Evolutionary conservation across 352 stramenopile species (phyloP).

Genomic region (Phytophthora sojae): DNA sequence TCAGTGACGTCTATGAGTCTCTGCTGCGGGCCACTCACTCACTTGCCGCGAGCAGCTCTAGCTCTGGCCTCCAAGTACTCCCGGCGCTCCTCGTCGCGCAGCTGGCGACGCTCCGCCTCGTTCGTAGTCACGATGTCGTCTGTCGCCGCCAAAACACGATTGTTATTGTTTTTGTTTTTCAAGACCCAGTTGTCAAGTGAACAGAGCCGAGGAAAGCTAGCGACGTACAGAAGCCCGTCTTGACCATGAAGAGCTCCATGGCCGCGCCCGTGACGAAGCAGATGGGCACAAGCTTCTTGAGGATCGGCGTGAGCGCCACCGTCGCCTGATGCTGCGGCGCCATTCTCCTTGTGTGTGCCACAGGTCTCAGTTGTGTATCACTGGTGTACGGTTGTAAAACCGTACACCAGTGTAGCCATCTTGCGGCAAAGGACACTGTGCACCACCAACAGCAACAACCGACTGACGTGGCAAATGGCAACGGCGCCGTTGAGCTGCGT

Average conservation of each 20-base stretch:
- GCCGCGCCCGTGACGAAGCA: slow-evolving; percentile 86
- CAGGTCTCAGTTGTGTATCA: not conserved
- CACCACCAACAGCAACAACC: slow-evolving; percentile 14
- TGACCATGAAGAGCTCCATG: slow-evolving; percentile 92
- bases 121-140: slow-evolving; percentile 86
- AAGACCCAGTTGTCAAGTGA: not conserved
- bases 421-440: slow-evolving; percentile 11
- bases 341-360: slow-evolving; percentile 10
- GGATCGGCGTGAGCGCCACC: slow-evolving; percentile 73
- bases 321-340: slow-evolving; percentile 37
- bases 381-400: not conserved
- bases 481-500: slow-evolving; percentile 29
- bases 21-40: slow-evolving; percentile 4
- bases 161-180: not conserved
- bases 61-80: slow-evolving; percentile 48
- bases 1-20: slow-evolving; percentile 34
- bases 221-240: slow-evolving; percentile 86
- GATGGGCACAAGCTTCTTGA: slow-evolving; percentile 85
- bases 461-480: not conserved
- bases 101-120: slow-evolving; percentile 76
- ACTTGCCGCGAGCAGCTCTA: slow-evolving; percentile 29
- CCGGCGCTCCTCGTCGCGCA: slow-evolving; percentile 62
- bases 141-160: slow-evolving; percentile 35
- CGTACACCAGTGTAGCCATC: slow-evolving; percentile 21
- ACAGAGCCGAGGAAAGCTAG: not conserved